Base-by-base conservation (phyloP, 805 yeast species). In the Schwanniomyces occidentalis region DNA sequence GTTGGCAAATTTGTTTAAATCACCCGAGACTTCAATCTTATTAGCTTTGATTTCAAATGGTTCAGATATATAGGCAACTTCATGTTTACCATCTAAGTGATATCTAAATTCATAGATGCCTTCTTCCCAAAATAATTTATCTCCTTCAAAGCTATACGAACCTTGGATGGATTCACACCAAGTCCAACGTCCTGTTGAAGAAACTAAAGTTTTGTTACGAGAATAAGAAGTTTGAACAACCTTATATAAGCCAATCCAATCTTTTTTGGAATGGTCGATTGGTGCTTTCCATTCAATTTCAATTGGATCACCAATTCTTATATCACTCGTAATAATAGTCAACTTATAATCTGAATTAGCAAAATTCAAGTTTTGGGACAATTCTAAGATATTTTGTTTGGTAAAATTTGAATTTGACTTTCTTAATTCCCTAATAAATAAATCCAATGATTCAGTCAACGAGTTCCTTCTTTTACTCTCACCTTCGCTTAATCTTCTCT, bases 171-270 rank as follows among this genome's bases (percentile, higher is more conserved):
- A 45, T 2, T 51, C 51, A 12, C 66, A 61, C 36, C 77, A 78
- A 21, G 65, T 48, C 91, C 91, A 85, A 42, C 82, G 78, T 8
- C 84, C 84, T 24, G 71, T 57, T 7, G 89, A 80, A 8, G 85
- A 66, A n/a, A 78, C 61, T 23, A 71, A 58, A 0, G 93, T 84
- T 17, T 65, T 69, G 26, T 69, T 69, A 35, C 78, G 68, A 14
- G 81, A 74, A 22, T 65, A 64, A 4, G 79, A 73, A 12, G 85
- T 78, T 41, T 75, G 83, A 16, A 75, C 61, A 7, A 82, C 72
- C 35, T 76, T 75, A 58, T 85, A 85, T 19, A 85, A 57, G 1
- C 93, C 95, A 44, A 85, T 72, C 95, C 95, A 85, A 52, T 84
- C 90, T 27, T 65, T 69, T 0, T 59, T 38, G 12, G 76, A 61